A percentile compares a stretch with the other conserved stretches of the same genome.
Conservation (phyloP, 495 filamentous ascomycete genomes). For the Diplogelasinospora grovesii region DNA sequence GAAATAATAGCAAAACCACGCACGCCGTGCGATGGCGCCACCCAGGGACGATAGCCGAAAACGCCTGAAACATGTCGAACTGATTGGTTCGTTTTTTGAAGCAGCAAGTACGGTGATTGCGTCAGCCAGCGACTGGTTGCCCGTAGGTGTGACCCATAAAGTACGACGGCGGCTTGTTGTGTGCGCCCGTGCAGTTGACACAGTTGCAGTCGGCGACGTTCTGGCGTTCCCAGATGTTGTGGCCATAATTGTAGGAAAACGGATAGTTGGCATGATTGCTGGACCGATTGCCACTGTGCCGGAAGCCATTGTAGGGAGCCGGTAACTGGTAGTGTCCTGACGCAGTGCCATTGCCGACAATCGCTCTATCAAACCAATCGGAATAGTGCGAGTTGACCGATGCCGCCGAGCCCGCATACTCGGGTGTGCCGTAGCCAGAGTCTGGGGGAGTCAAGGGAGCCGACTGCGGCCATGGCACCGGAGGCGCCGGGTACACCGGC, state of each 20-base stretch:
- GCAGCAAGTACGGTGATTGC: not conserved
- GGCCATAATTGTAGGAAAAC: constrained; percentile 46
- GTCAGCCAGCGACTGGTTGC: constrained; percentile 59
- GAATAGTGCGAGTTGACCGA: constrained; percentile 38
- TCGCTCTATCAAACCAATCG: constrained; percentile 38
- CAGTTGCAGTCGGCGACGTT: constrained; percentile 63
- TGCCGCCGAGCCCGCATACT: constrained; percentile 39
- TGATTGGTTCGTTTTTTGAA: too few species aligned
- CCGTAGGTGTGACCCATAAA: constrained; percentile 56
- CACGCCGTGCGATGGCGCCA: not conserved
- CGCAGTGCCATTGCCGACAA: constrained; percentile 24
- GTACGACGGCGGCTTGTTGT: constrained; percentile 54
- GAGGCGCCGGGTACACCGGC: too few species aligned
- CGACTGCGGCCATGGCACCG: constrained; percentile 26
- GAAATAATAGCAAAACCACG: constrained; percentile 12
- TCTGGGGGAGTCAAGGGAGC: constrained; percentile 44
- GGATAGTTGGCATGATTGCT: constrained; percentile 25
- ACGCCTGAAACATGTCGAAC: constrained; percentile 1
- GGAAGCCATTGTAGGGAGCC: constrained; percentile 44
- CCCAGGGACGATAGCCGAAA: constrained; percentile 3
- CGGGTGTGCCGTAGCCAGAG: constrained; percentile 46
- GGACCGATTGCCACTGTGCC: constrained; percentile 41
- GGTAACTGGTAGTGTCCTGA: constrained; percentile 24
- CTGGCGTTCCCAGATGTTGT: constrained; percentile 52
- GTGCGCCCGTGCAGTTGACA: constrained; percentile 49